Conservation (phyloP, 164 flowering plant species). For the Aristolochia contorta region DNA sequence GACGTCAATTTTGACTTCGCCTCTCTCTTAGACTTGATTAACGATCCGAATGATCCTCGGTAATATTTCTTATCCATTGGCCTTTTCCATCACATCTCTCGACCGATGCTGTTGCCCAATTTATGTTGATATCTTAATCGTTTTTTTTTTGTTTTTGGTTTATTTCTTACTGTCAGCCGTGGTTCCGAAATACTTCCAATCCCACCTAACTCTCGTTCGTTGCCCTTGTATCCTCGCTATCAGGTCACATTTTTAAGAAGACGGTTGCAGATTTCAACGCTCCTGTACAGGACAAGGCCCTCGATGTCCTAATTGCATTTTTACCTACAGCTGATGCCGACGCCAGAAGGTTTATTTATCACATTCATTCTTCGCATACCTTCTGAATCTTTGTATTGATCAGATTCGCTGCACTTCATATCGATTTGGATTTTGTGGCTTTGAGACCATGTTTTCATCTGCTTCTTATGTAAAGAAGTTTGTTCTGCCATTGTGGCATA, state of each 20-base stretch:
- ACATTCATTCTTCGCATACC: not conserved
- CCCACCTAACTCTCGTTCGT: not conserved
- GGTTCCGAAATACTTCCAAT: not conserved
- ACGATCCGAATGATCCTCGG: conserved; percentile 97
- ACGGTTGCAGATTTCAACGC: conserved; percentile 93
- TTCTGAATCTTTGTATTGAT: no score
- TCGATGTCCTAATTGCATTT: no score
- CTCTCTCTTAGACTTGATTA: conserved; percentile 63
- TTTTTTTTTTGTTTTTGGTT: not conserved
- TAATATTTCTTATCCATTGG: conserved; percentile 17
- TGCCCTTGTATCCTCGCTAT: conserved; percentile 5
- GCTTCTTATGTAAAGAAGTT: conserved; percentile 39
- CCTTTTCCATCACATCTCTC: not conserved
- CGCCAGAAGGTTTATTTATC: conserved; percentile 53
- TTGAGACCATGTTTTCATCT: not conserved
- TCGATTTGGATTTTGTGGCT: not conserved
- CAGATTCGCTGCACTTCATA: no score
- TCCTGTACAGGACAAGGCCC: conserved; percentile 96
- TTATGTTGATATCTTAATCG: not conserved
- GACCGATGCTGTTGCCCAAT: not conserved
- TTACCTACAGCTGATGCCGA: conserved; percentile 88
- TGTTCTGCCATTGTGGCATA: conserved; percentile 87
- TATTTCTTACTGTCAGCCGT: not conserved
- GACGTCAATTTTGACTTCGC: conserved; percentile 90
- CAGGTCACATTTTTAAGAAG: conserved; percentile 70